These are phyloP conservation scores for Diutina sp. DNA, from an alignment of 1,139 yeast genomes.

Conservation along the genomic window DNA sequence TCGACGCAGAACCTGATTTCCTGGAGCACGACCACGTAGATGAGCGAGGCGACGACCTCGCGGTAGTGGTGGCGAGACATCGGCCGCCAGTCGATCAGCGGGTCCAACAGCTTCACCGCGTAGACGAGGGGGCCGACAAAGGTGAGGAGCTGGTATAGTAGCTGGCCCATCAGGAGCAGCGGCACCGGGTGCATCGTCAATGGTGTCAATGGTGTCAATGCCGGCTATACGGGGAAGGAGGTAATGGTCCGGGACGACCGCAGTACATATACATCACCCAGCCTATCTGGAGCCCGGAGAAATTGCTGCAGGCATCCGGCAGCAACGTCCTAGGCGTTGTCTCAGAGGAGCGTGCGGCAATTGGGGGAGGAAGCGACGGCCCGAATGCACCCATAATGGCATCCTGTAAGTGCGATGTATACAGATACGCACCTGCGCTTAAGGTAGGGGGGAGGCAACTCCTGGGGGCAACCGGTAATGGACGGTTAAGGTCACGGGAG, in stretches of 20 bases:
- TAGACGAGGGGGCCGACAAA: neutral
- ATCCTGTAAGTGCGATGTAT: too few species aligned
- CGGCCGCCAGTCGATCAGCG: constrained; percentile 1
- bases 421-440: too few species aligned
- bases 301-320: too few species aligned
- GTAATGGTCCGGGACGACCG: neutral
- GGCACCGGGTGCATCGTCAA: neutral
- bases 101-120: neutral
- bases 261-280: neutral
- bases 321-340: too few species aligned
- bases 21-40: neutral
- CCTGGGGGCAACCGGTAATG: too few species aligned
- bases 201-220: neutral
- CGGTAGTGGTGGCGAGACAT: neutral
- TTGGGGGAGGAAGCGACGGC: too few species aligned
- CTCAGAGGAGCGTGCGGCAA: too few species aligned
- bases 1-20: neutral
- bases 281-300: too few species aligned
- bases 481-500: too few species aligned
- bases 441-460: too few species aligned
- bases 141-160: neutral
- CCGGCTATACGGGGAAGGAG: neutral
- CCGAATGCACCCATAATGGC: too few species aligned
- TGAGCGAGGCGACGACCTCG: neutral
- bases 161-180: neutral